Percentiles rank a stretch among this genome's conserved stretches.
These are phyloP conservation scores for Neurospora sp. DNA, from an alignment of 495 filamentous ascomycete genomes.

Conservation along the genomic window DNA sequence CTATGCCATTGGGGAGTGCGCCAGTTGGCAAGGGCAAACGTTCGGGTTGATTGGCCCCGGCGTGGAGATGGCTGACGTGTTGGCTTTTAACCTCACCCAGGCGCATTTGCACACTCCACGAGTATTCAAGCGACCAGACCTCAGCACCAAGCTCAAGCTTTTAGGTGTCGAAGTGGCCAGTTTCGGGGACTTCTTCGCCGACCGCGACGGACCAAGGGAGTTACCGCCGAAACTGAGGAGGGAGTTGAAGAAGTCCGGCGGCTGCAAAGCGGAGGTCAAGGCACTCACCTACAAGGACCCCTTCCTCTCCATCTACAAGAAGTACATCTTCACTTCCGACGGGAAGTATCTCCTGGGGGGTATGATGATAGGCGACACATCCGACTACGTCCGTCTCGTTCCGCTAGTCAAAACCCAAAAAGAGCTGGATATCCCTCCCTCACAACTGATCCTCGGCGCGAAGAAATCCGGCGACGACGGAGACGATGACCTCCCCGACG, in stretches of 20 bases:
- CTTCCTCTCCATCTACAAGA: slow-evolving; percentile 91
- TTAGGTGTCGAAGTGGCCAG: slow-evolving; percentile 90
- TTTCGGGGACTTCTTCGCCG: slow-evolving; percentile 95
- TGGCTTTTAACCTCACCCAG: slow-evolving; percentile 91
- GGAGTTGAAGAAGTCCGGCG: slow-evolving; percentile 29
- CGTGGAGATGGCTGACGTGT: slow-evolving; percentile 92
- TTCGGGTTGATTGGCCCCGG: slow-evolving; percentile 92
- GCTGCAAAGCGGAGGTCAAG: slow-evolving; percentile 55
- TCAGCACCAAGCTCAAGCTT: slow-evolving; percentile 91
- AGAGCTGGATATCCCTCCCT: slow-evolving; percentile 69
- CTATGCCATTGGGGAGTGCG: slow-evolving; percentile 92
- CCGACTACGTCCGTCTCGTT: slow-evolving; percentile 88
- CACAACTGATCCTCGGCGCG: slow-evolving; percentile 82
- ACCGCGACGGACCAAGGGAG: slow-evolving; percentile 73
- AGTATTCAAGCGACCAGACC: slow-evolving; percentile 73
- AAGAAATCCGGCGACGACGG: slow-evolving; percentile 65
- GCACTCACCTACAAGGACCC: slow-evolving; percentile 89
- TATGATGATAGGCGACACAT: slow-evolving; percentile 98
- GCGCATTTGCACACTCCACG: slow-evolving; percentile 58
- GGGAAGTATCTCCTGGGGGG: slow-evolving; percentile 89
- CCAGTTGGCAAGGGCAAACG: slow-evolving; percentile 87
- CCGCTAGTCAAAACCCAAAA: slow-evolving; percentile 90
- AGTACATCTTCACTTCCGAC: slow-evolving; percentile 87
- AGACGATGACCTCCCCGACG: slow-evolving; percentile 49
- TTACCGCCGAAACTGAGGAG: slow-evolving; percentile 46